Base-by-base conservation (phyloP, 139 green algal genomes). In the Chlamydomonas sp. region DNA sequence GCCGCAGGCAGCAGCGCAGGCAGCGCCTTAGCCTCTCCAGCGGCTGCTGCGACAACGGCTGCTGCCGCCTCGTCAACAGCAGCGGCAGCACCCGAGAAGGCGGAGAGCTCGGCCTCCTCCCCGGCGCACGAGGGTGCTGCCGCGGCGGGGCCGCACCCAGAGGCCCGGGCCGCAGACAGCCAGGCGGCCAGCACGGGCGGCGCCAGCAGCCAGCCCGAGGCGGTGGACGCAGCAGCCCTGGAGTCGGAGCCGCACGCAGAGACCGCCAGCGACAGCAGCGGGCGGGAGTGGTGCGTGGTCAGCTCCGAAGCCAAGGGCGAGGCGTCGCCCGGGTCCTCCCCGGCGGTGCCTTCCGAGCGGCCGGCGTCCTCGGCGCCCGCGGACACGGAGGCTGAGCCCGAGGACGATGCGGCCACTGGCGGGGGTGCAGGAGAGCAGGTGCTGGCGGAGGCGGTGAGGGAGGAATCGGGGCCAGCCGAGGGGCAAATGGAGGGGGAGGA, bases 221-320 rank as follows among this genome's bases (percentile, higher is more conserved):
- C 61, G 1, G 67, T 7, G n/a, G 83, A 82, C 4, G 14, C 14
- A 1, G 63, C 20, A 3, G 60, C 61, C 14, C 5, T 78, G 63
- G 75, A 88, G 49, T 31, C 84, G 49, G 84, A 88, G 64, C 57
- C 84, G 9, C 75, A 88, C 72, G 75, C 63, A 1, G 84, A 88
- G 14, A 88, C 84, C 8, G 58, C 84, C 17, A 88, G 84, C 64
- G 84, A 88, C 76, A 88, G 84, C 84, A 88, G 84, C 84, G 76
- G 69, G 16, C 49, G 72, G 63, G 84, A 88, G 16, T 88, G 76
- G 64, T 83, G 76, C 63, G 84, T 88, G 9, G 84, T 88, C 5
- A 68, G 31, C 9, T 83, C 75, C 5, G 75, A 82, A 14, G 10
- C 63, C 75, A 79, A 88, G 75, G 2, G 63, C 10, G 2, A n/a